phyloP scores from a whole-genome alignment of 768 basidiomycete genomes.

The Boletus sp. region DNA sequence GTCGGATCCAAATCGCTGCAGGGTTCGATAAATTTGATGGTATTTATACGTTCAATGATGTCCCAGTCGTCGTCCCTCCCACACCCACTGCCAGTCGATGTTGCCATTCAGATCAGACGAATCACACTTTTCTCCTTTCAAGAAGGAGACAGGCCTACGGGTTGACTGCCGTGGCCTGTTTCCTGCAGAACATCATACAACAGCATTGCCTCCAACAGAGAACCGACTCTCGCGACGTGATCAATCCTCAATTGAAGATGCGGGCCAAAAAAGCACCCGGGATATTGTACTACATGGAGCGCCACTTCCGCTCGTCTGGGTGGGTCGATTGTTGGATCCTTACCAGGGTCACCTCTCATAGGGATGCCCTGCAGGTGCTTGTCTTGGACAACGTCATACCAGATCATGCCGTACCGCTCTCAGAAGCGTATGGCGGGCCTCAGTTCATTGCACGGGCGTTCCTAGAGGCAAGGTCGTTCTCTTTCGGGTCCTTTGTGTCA shows the following conservation, averaged over 20 bases:
- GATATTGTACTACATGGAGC: conserved; percentile 16
- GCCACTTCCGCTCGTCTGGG: conserved; percentile 29
- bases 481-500: not conserved
- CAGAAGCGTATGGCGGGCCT: conserved; percentile 25
- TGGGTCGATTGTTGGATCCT: conserved; percentile 2
- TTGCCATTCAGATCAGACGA: conserved; percentile 8
- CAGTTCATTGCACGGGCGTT: conserved; percentile 27
- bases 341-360: too few species aligned
- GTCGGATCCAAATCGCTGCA: not conserved
- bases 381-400: conserved; percentile 27
- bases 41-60: conserved; percentile 5
- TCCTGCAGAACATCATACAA: not conserved
- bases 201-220: not conserved
- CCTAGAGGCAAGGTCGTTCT: conserved; percentile 16
- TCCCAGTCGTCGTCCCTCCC: conserved; percentile 2
- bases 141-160: conserved; percentile 11
- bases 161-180: conserved; percentile 24
- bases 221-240: not conserved
- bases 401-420: conserved; percentile 27
- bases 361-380: conserved; percentile 16
- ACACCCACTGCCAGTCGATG: conserved; percentile 8
- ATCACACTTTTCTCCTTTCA: conserved; percentile 16
- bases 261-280: conserved; percentile 8
- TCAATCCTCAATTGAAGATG: not conserved
- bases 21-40: not conserved